These are phyloP conservation scores for Leptosphaerulina australis DNA, from an alignment of 2,329 filamentous ascomycete species.

Conservation along the genomic window DNA sequence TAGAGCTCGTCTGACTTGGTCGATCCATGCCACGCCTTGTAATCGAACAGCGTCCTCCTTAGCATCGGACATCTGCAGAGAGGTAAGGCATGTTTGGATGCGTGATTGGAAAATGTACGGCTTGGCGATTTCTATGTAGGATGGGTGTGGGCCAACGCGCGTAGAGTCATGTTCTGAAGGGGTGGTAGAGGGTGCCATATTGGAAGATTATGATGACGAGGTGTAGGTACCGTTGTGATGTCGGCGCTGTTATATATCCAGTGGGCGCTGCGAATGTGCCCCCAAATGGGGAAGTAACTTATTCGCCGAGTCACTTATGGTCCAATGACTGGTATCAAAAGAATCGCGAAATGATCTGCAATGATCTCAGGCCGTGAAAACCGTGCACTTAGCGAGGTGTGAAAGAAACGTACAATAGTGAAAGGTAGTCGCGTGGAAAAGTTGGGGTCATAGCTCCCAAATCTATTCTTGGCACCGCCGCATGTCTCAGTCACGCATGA, in stretches of 20 bases:
- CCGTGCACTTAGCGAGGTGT: neutral
- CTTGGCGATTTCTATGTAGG: slow-evolving; percentile 67
- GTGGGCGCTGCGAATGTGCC: slow-evolving; percentile 8
- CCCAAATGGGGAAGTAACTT: slow-evolving; percentile 15
- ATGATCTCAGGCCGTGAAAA: slow-evolving; percentile 1
- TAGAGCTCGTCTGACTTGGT: slow-evolving; percentile 78
- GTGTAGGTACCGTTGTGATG: neutral
- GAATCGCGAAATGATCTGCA: neutral
- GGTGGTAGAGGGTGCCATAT: slow-evolving; percentile 42
- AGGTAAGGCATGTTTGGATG: slow-evolving; percentile 73
- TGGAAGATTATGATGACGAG: slow-evolving; percentile 4
- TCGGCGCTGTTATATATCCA: neutral
- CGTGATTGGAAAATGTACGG: slow-evolving; percentile 85
- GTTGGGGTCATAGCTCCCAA: slow-evolving; percentile 16
- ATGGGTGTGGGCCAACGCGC: slow-evolving; percentile 62
- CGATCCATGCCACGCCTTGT: slow-evolving; percentile 87
- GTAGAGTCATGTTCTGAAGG: slow-evolving; percentile 32
- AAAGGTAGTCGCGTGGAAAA: slow-evolving; percentile 6
- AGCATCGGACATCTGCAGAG: slow-evolving; percentile 73
- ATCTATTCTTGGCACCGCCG: slow-evolving; percentile 10
- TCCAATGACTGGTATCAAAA: neutral
- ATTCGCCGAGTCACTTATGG: slow-evolving; percentile 12
- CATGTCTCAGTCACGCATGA: slow-evolving; percentile 10
- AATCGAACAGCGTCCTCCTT: slow-evolving; percentile 81
- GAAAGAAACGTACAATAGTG: neutral